Base-by-base conservation (phyloP, 1,139 yeast genomes). In the Citeromyces hawaiiensis region DNA sequence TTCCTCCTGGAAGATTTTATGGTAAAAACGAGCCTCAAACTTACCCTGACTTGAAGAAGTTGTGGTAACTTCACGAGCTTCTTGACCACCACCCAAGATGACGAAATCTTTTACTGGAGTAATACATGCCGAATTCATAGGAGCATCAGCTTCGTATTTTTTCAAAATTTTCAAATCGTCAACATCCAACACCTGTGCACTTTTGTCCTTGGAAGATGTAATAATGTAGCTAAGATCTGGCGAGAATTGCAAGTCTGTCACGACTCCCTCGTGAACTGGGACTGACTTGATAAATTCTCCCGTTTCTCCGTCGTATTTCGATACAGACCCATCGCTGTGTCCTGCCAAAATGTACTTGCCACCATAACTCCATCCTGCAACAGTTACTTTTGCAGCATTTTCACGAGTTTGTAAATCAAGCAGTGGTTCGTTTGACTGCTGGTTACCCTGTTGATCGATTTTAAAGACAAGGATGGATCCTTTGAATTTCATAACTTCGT, bases 71-170 rank as follows among this genome's bases (percentile, higher is more conserved):
- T 88, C 94, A 63, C 88, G 77, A 35, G 98, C 98, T 58, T 88
- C 97, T 68, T 91, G 98, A 76, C 99, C 99, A 64, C 99, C 99
- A 42, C 98, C 98, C 48, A 93, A 71, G 42, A 91, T 81, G 46
- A 91, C 85, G 57, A 81, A 88, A 57, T 91, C 93, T 64, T 93
- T 91, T 43, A 77, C 68, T 21, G 97, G 91, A 8, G 98, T 88
- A 50, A 91, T 81, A 47, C 95, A 82, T 21, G 97, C 98, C 30
- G 95, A 77, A 67, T 93, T 93, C 72, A 93, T 73, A 43, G 98
- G 96, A 39, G 95, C 88, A 59, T 87, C 96, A 7, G 96, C 82
- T 52, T 71, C 74, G 61, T 71, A 91, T 21, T 76, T 78, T 64
- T 88, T 87, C 60, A 85, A 62, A 42, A 79, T 59, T 46, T 77